Evolutionary conservation across 164 flowering plant genomes (phyloP), one percentile per base, ranked within the genome.

Genomic region (Vitis amurensis): DNA sequence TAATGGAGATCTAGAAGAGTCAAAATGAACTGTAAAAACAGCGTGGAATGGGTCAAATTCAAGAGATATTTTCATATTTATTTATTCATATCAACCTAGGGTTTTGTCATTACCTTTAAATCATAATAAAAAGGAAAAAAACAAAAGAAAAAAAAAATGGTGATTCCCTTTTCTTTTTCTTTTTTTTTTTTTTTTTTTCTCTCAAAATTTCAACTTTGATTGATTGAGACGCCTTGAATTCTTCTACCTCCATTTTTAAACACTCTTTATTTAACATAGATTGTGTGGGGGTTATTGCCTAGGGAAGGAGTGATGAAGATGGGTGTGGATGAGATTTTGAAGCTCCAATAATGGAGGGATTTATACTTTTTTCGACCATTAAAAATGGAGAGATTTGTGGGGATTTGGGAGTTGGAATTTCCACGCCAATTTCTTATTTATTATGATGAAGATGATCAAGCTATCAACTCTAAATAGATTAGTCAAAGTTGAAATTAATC

Each of bases 321-420:
- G 72, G 44, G 69, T 16, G 67, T 64, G 77, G 75, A 66, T 66
- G 76, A 74, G 63, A 66, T 72, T 74, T 74, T 59, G 68, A 61
- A 53, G 67, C 74, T 56, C 15, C 15, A 65, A 69, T 52, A 65
- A 67, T 53, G 50, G 59, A 58, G 69, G 55, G 30, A 16, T 65
- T 59, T 61, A 16, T 17, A 47, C 27, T 50, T 8, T 71, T 31
- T 17, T 30, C 47, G 27, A 55, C 64, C 71, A 71, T 71, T 71
- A 57, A 61, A 49, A 30, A 62, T 62, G 74, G 76, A 61, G 72
- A 69, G 69, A 77, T 63, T 69, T 68, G 55, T 77, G 56, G 77
- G 70, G 64, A 64, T 63, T 74, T 67, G 68, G 8, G 29, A 53
- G 47, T 67, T 73, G n/a, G 14, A 15, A 63, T 62, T 67, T 16